Percentiles rank a stretch among this genome's conserved stretches.
Evolutionary conservation across 2,329 filamentous ascomycete genomes (phyloP).

Genomic region (Colletotrichum endophyticum): DNA sequence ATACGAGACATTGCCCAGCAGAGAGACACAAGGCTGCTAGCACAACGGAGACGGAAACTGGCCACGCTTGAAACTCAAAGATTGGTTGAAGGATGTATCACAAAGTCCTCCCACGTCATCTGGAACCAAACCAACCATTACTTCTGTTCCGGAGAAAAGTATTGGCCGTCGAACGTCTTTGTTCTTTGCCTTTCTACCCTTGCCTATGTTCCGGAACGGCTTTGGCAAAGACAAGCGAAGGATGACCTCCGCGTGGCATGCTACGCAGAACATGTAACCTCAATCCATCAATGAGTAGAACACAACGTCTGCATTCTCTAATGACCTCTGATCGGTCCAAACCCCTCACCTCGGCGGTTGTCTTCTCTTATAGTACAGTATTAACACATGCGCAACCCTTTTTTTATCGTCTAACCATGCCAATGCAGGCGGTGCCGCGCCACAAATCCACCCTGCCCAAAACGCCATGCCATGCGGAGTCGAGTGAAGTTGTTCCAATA

Average conservation of each 20-base stretch:
- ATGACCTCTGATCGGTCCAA: not conserved
- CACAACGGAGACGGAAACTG: too few relatives aligned
- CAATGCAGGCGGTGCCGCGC: slow-evolving; percentile 19
- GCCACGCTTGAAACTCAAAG: too few relatives aligned
- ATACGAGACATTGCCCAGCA: too few relatives aligned
- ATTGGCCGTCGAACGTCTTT: too few relatives aligned
- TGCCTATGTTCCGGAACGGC: not conserved
- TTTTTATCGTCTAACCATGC: slow-evolving; percentile 22
- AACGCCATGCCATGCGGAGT: slow-evolving; percentile 26
- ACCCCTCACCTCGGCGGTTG: not conserved
- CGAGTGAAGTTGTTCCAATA: slow-evolving; percentile 24
- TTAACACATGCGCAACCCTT: slow-evolving; percentile 17
- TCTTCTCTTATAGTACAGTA: slow-evolving; percentile 17
- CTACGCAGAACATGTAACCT: not conserved
- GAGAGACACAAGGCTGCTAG: too few relatives aligned
- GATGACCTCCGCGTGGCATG: not conserved
- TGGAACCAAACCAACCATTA: too few relatives aligned
- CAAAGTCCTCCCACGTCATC: too few relatives aligned
- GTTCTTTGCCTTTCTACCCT: too few relatives aligned
- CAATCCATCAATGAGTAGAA: not conserved
- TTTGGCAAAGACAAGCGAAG: accelerated
- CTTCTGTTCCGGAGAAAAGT: too few relatives aligned
- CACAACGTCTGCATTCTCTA: not conserved
- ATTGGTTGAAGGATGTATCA: too few relatives aligned
- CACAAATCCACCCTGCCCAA: slow-evolving; percentile 7